Conservation (phyloP, 2,329 filamentous ascomycete species). For the Monilinia fructicola region DNA sequence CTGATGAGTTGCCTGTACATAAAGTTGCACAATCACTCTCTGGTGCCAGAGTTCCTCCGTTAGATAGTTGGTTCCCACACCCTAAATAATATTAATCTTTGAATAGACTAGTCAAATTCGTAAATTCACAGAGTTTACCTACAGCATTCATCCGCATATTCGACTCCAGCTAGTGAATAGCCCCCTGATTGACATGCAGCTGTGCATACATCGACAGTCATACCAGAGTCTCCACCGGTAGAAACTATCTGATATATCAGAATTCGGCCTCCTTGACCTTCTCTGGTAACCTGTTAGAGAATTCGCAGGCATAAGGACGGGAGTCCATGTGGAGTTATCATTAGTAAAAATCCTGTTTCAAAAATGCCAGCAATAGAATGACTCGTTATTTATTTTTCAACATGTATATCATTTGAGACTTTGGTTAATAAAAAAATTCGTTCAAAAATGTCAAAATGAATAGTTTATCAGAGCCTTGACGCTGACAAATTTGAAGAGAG, state of each 20-base stretch:
- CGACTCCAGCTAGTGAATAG: slow-evolving; percentile 46
- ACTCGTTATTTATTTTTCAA: too few relatives aligned
- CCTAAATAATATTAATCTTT: slow-evolving; percentile 18
- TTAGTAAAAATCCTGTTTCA: too few relatives aligned
- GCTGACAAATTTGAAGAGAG: too few relatives aligned
- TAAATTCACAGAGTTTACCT: slow-evolving; percentile 3
- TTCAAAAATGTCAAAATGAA: too few relatives aligned
- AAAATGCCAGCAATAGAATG: too few relatives aligned
- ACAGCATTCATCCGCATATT: slow-evolving; percentile 49
- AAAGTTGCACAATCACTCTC: slow-evolving; percentile 34
- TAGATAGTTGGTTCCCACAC: slow-evolving; percentile 24
- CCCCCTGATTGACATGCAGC: slow-evolving; percentile 32
- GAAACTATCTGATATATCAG: slow-evolving; percentile 23
- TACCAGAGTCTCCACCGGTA: slow-evolving; percentile 23
- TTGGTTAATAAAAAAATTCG: too few relatives aligned
- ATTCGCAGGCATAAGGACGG: background rate
- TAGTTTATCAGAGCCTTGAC: too few relatives aligned
- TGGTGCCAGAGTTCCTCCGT: slow-evolving; percentile 25
- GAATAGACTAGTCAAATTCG: background rate
- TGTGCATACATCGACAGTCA: slow-evolving; percentile 33
- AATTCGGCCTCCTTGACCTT: slow-evolving; percentile 30
- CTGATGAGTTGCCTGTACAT: slow-evolving; percentile 31
- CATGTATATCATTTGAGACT: too few relatives aligned
- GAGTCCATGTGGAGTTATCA: too few relatives aligned
- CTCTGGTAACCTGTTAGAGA: slow-evolving; percentile 19